Evolutionary conservation across 345 rosid species (phyloP), one percentile per base, ranked within the genome.

Genomic region (Arabidopsis arenosa): DNA sequence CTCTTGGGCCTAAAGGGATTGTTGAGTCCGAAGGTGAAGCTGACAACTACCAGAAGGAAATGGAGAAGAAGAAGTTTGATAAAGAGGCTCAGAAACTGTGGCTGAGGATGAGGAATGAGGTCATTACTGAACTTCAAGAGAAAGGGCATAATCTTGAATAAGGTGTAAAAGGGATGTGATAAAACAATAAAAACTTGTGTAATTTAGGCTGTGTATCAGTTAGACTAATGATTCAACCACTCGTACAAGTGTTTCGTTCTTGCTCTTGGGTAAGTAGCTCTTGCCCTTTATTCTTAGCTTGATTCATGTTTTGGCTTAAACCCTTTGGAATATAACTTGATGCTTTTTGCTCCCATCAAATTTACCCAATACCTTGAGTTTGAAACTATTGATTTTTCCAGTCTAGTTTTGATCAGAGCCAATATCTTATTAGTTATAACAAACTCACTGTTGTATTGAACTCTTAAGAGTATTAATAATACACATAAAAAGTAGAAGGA

Each of bases 71-170:
- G 84, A 93, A 89, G 80, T 72, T 92, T 0, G 93, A 89, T 8
- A 91, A 83, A 55, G 92, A 92, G 69, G 86, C 86, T 36, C 88
- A 86, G 78, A 90, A 92, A 81, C 70, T 93, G 73, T 95, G 96
- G 94, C 4, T 85, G 35, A 84, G 96, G 81, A 95, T 93, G 93
- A 88, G 97, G 84, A 90, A 88, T 75, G 97, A 92, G 80, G 97
- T 90, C 40, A 72, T 89, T 11, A 83, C 83, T 67, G 97, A 95
- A 77, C 91, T 92, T 71, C 91, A 85, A 72, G 98, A 87, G 66
- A 87, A 90, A 79, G 97, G 98, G 28, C 85, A 83, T 62, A 90
- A 88, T 81, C 76, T 88, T 70, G 93, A 92, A 60, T 86, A 2
- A 23, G 2, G 9, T 43, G n/a, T 52, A 72, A 14, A 21, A 9